Conservation (phyloP, 192 early-diverging fungal genomes). For the Linnemannia hyalina region DNA sequence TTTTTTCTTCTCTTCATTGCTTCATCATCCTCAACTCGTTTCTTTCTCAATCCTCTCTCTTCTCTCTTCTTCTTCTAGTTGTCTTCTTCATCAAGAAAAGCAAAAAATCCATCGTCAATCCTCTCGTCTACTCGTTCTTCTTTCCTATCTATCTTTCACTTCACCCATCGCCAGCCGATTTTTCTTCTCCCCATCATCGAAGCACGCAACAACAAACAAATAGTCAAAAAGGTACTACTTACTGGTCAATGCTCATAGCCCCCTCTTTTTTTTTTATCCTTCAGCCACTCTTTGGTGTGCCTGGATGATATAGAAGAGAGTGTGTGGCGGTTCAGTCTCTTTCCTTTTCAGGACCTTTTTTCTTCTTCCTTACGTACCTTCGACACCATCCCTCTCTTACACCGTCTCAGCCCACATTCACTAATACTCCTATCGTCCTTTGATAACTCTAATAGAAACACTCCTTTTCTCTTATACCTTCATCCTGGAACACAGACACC, state of each 20-base stretch:
- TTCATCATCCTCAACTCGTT: background rate
- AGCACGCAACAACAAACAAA: constrained; percentile 7
- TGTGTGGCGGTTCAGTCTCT: constrained; percentile 3
- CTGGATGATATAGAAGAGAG: background rate
- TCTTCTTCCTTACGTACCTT: background rate
- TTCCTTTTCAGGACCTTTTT: constrained; percentile 10
- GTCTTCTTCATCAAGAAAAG: background rate
- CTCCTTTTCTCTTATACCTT: background rate
- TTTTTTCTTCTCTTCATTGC: constrained; percentile 5
- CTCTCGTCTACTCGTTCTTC: background rate
- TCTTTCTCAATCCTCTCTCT: constrained; percentile 10
- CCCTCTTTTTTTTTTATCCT: background rate
- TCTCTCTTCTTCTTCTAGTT: background rate
- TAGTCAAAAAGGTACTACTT: background rate
- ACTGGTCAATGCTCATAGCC: constrained; percentile 7
- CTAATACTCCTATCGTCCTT: background rate
- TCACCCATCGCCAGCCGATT: background rate
- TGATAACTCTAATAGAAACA: background rate
- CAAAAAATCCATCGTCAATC: background rate
- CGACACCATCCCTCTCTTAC: background rate
- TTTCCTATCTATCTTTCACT: background rate
- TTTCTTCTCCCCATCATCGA: background rate
- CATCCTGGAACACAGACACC: constrained; percentile 8
- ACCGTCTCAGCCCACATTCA: background rate
- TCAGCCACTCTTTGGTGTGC: background rate